These are phyloP conservation scores for Fusarium chuoi DNA, from an alignment of 2,329 filamentous ascomycete genomes.

Conservation along the genomic window DNA sequence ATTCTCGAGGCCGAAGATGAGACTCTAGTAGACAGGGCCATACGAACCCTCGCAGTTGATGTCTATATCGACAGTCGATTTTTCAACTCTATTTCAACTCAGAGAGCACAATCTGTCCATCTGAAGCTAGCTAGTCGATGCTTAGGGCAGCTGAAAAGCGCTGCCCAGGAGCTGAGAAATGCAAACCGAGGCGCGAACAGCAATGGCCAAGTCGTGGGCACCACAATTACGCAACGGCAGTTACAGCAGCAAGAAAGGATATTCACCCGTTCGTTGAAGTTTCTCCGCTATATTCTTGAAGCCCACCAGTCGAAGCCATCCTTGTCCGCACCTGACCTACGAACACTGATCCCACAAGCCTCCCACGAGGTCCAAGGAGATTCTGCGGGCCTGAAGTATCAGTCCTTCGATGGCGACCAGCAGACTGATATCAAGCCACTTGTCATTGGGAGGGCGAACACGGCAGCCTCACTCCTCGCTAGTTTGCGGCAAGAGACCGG, in stretches of 20 bases:
- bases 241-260: conserved; percentile 62
- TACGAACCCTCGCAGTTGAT: conserved; percentile 73
- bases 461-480: conserved; percentile 73
- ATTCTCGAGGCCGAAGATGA: conserved; percentile 74
- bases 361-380: conserved; percentile 69
- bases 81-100: conserved; percentile 61
- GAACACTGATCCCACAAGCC: conserved; percentile 62
- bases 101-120: conserved; percentile 68
- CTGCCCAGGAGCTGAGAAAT: conserved; percentile 65
- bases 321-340: conserved; percentile 67
- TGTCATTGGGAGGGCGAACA: conserved; percentile 76
- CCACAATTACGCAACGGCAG: conserved; percentile 60
- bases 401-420: conserved; percentile 72
- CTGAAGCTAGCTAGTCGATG: conserved; percentile 78
- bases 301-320: conserved; percentile 70
- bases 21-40: conserved; percentile 74
- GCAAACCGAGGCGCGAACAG: conserved; percentile 57
- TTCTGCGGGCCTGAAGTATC: conserved; percentile 75
- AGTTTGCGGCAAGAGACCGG: conserved; percentile 75
- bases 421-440: conserved; percentile 71
- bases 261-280: conserved; percentile 75
- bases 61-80: conserved; percentile 73
- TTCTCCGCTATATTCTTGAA: conserved; percentile 74
- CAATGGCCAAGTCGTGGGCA: conserved; percentile 64
- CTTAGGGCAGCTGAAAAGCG: conserved; percentile 72